phyloP scores from a whole-genome alignment of 176 grass and related monocot genomes.

The Raddia distichophylla region DNA sequence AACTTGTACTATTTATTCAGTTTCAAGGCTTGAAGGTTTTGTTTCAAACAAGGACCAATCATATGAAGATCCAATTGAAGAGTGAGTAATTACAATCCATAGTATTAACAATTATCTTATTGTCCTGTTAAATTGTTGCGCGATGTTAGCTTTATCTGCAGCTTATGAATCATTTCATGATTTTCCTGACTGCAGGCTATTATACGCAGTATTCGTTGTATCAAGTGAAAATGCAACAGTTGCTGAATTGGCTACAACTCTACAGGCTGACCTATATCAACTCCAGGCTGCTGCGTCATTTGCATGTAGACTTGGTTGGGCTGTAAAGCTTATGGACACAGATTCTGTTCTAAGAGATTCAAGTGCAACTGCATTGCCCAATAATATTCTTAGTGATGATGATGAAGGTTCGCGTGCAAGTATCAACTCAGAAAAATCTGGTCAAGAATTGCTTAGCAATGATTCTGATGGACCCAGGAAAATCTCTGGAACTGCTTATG shows the following conservation, averaged over 20 bases:
- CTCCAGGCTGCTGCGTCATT: slow-evolving; percentile 94
- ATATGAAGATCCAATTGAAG: slow-evolving; percentile 99
- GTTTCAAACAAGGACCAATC: slow-evolving; percentile 98
- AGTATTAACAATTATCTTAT: slow-evolving; percentile 8
- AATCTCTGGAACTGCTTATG: slow-evolving; percentile 60
- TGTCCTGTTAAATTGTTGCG: not conserved
- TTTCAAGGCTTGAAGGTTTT: slow-evolving; percentile 99
- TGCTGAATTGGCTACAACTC: slow-evolving; percentile 93
- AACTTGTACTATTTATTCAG: slow-evolving; percentile 54
- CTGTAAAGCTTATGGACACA: slow-evolving; percentile 84
- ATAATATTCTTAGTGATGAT: slow-evolving; percentile 69
- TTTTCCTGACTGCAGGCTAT: slow-evolving; percentile 67
- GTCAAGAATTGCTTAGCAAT: slow-evolving; percentile 45
- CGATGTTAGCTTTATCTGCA: slow-evolving; percentile 17
- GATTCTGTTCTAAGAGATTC: slow-evolving; percentile 74
- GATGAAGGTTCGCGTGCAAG: slow-evolving; percentile 62
- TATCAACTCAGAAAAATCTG: slow-evolving; percentile 73
- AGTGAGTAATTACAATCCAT: slow-evolving; percentile 61
- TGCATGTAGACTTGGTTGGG: slow-evolving; percentile 89
- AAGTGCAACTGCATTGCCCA: slow-evolving; percentile 37
- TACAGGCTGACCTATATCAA: slow-evolving; percentile 91
- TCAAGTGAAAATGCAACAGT: slow-evolving; percentile 96
- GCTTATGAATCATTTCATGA: slow-evolving; percentile 35
- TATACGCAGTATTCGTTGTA: slow-evolving; percentile 98
- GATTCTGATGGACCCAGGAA: slow-evolving; percentile 67